Conservation (phyloP, 2,329 filamentous ascomycete genomes). For the Acephala macrosclerotiorum region DNA sequence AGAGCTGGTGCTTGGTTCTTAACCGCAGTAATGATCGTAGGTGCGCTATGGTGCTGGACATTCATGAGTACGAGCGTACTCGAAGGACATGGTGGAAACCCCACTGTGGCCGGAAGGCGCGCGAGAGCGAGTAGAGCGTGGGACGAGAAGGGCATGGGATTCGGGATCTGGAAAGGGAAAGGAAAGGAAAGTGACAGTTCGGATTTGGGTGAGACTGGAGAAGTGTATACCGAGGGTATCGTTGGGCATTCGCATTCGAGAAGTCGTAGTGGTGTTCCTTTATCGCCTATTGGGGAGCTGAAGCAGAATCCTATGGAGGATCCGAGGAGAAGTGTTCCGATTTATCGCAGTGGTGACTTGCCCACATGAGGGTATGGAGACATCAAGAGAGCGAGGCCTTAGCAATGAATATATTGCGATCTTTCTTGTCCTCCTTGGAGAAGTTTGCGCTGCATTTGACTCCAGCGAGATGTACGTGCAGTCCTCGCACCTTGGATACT, state of each 20-base stretch:
- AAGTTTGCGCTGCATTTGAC: too few relatives aligned
- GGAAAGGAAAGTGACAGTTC: slow-evolving; percentile 1
- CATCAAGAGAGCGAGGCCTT: background rate
- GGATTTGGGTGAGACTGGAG: slow-evolving; percentile 1
- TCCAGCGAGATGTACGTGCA: too few relatives aligned
- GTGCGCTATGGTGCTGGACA: slow-evolving; percentile 17
- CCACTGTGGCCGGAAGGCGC: slow-evolving; percentile 19
- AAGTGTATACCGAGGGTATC: background rate
- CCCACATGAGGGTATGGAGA: background rate
- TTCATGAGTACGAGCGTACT: slow-evolving; percentile 26
- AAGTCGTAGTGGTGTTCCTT: background rate
- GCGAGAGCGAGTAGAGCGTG: background rate
- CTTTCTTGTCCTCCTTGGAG: too few relatives aligned
- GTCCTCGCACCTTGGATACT: too few relatives aligned
- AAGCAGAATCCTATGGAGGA: background rate
- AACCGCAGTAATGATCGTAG: slow-evolving; percentile 43
- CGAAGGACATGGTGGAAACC: slow-evolving; percentile 14
- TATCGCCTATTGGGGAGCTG: background rate
- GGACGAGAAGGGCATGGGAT: background rate
- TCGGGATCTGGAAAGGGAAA: slow-evolving; percentile 13
- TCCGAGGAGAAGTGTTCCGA: slow-evolving; percentile 2
- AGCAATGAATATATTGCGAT: background rate
- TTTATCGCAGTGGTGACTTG: slow-evolving; percentile 15
- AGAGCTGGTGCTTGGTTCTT: slow-evolving; percentile 51
- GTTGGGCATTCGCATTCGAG: background rate